Base-by-base conservation (phyloP, 805 yeast species). In the Saturnispora sekii region DNA sequence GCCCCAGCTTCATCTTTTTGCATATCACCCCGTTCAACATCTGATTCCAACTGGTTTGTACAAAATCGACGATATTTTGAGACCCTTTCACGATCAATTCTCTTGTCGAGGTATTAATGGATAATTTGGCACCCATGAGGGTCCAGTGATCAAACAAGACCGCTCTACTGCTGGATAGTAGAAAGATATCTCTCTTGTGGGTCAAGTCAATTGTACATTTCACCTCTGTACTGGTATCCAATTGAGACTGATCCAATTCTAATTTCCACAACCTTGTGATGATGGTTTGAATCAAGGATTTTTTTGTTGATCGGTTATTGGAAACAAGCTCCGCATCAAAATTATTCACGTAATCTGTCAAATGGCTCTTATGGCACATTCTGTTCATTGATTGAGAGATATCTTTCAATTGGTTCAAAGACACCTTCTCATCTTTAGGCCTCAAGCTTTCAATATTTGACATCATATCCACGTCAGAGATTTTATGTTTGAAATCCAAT, bases 81-180 rank as follows among this genome's bases (percentile, higher is more conserved):
- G 55, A 52, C 2, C 66, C 67, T 40, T 53, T 52, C 4, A 63
- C 59, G 8, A 55, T 51, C 34, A 65, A 45, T 35, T 57, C 58
- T 17, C 48, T 48, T 7, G 58, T 53, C 12, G 56, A 56, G 1
- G 55, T 47, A 28, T 52, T 53, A 31, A 64, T 47, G 10, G 60
- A 54, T 17, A 65, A 40, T 35, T 54, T 57, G 5, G 67, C 69
- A n/a, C 68, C 68, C 21, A 59, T 47, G 29, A 58, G 49, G 9
- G 65, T 50, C 67, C 67, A 64, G n/a, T 58, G 57, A 44, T 57
- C 58, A 38, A 62, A 53, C 30, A 64, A 40, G 26, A 55, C 53
- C 3, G 67, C 67, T 3, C 51, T 53, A 38, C 60, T 56, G 30
- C 65, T 59, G 5, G 64, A 50, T 17, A 65, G 43, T 29, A 65